phyloP scores from a whole-genome alignment of 2,329 filamentous ascomycete species.

The Chaetomiaceae sp. region DNA sequence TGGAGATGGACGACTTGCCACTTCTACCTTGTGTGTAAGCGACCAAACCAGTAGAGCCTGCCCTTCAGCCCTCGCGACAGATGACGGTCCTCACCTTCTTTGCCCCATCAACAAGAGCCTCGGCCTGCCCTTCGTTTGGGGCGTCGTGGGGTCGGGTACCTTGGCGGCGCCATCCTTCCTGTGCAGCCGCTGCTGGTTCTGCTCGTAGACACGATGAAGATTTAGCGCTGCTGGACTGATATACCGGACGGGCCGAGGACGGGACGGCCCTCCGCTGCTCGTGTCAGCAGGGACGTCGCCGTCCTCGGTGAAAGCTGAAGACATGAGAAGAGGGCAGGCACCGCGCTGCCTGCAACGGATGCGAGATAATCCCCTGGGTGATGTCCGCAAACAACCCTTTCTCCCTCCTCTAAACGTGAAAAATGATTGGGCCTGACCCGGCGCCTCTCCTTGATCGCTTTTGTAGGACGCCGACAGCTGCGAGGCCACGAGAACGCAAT shows the following conservation, averaged over 20 bases:
- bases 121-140: constrained; percentile 62
- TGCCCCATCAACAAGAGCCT: constrained; percentile 91
- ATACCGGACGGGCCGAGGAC: constrained; percentile 33
- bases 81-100: constrained; percentile 57
- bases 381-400: background rate
- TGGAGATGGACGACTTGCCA: constrained; percentile 96
- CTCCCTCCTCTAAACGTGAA: background rate
- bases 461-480: constrained; percentile 1
- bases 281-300: constrained; percentile 13
- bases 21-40: constrained; percentile 53
- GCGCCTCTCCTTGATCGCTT: constrained; percentile 5
- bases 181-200: constrained; percentile 50
- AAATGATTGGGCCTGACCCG: background rate
- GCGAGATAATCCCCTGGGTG: background rate
- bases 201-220: constrained; percentile 56
- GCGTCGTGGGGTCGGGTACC: constrained; percentile 39
- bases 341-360: background rate
- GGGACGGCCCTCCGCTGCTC: constrained; percentile 17
- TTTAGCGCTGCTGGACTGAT: constrained; percentile 56
- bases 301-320: constrained; percentile 19
- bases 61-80: no score
- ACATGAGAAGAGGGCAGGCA: constrained; percentile 20
- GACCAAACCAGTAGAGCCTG: background rate
- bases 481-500: background rate
- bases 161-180: constrained; percentile 45